Base-by-base conservation (phyloP, 2,329 filamentous ascomycete genomes). In the Rhexocercosporidium sp. region DNA sequence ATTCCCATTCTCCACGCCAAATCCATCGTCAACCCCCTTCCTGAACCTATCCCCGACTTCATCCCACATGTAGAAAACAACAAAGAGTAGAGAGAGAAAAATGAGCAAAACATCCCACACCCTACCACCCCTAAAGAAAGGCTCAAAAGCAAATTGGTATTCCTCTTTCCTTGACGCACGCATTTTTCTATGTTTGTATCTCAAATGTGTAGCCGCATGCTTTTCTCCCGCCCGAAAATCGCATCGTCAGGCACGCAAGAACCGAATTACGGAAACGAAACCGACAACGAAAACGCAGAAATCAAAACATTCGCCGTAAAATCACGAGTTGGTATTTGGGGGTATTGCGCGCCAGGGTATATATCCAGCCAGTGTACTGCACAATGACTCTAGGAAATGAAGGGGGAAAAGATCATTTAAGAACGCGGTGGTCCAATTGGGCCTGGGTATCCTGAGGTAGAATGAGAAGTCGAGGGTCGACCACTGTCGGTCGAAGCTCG, bases 391-490 rank as follows among this genome's bases (percentile, higher is more conserved):
- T 72, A 75, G 74, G 72, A 77, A 76, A 76, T 67, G 70, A 69
- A 65, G 64, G 70, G 63, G 62, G 54, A 71, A 74, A 75, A 65
- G 64, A 67, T 67, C 67, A 70, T 71, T 74, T 75, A 76, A 73
- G 73, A 95, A 92, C 92, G 92, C 85, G 91, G 93, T 88, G 92
- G 91, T 86, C 92, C 92, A 86, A 94, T 91, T 74, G 92, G 92
- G 85, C 89, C 93, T 86, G 93, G 92, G 92, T 96, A 96, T 93
- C 93, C 93, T 89, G 93, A 95, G 79, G 91, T 92, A 86, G 93
- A 97, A 90, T 97, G 92, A 84, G 93, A 96, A 84, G 93, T 97
- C 78, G 92, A 95, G 80, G 93, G 93, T 79, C 93, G 92, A 79
- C 93, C 93, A 84, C 92, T 96, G 82, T 97, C 93, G 79, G 92